Percentiles rank a stretch among this genome's conserved stretches.
Evolutionary conservation across 805 yeast genomes (phyloP).

Genomic region (Candida chilensis): DNA sequence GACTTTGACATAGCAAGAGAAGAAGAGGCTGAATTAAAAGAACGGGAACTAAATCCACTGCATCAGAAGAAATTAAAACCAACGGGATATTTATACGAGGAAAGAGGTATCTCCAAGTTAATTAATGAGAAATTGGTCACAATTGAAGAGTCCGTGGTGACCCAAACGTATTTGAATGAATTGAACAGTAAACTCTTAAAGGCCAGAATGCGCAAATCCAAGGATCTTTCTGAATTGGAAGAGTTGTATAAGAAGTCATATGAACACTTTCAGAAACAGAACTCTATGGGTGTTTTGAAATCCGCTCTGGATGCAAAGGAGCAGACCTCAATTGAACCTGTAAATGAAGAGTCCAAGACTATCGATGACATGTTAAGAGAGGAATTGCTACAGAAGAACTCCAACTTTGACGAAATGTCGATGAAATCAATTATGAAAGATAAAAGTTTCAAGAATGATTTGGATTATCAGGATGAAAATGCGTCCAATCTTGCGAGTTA

Average conservation of each 20-base stretch:
- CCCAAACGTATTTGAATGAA: background rate
- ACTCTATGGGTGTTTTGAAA: too few relatives aligned
- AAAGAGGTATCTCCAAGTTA: too few relatives aligned
- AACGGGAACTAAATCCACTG: conserved; percentile 5
- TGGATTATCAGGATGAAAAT: conserved; percentile 33
- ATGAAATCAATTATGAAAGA: conserved; percentile 25
- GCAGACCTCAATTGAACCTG: too few relatives aligned
- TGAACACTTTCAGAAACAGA: too few relatives aligned
- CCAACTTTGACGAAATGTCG: conserved; percentile 10
- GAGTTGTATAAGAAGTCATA: too few relatives aligned
- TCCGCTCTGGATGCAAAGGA: too few relatives aligned
- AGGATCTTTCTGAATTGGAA: background rate
- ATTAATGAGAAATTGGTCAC: too few relatives aligned
- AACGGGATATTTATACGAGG: background rate
- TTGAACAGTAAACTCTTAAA: background rate
- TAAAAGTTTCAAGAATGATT: conserved; percentile 21
- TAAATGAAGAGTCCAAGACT: conserved; percentile 21
- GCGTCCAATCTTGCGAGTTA: conserved; percentile 23
- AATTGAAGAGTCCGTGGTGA: too few relatives aligned
- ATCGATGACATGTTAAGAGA: conserved; percentile 21
- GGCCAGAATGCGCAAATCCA: background rate
- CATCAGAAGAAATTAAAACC: too few relatives aligned
- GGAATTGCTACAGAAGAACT: conserved; percentile 13
- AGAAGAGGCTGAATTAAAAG: conserved; percentile 16
- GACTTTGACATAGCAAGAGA: conserved; percentile 19